Percentiles rank a stretch among this genome's conserved stretches.
phyloP scores from a whole-genome alignment of 2,329 filamentous ascomycete species.

The Fusarium torreyae region DNA sequence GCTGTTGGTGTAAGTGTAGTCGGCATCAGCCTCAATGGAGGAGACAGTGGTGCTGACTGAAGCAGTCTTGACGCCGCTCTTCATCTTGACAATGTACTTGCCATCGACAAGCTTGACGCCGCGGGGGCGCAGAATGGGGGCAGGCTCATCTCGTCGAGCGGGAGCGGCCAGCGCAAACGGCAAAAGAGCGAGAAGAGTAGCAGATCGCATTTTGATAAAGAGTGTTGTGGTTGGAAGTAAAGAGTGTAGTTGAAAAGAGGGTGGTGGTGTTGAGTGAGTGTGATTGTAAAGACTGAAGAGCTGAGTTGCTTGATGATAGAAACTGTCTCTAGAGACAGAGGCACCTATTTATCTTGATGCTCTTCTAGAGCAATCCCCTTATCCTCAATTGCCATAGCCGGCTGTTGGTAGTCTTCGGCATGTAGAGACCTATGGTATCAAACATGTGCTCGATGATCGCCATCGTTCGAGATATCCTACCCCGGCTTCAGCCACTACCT shows the following conservation, averaged over 20 bases:
- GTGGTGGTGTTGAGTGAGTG: conserved; percentile 28
- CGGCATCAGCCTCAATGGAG: conserved; percentile 52
- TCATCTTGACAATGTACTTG: conserved; percentile 59
- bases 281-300: conserved; percentile 32
- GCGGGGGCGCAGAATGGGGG: conserved; percentile 54
- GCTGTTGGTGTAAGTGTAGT: conserved; percentile 48
- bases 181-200: conserved; percentile 54
- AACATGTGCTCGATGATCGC: conserved; percentile 40
- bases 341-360: conserved; percentile 38
- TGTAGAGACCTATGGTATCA: conserved; percentile 23
- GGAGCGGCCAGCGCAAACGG: conserved; percentile 53
- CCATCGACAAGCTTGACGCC: conserved; percentile 52
- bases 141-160: conserved; percentile 52
- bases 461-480: conserved; percentile 28
- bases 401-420: conserved; percentile 24
- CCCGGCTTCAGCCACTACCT: conserved; percentile 34
- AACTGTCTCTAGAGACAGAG: conserved; percentile 4
- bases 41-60: conserved; percentile 48
- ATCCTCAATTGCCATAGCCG: conserved; percentile 3
- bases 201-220: conserved; percentile 52
- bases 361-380: conserved; percentile 11
- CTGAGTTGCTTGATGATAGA: conserved; percentile 35
- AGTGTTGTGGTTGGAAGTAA: conserved; percentile 18
- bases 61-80: conserved; percentile 38
- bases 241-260: conserved; percentile 25